phyloP scores from a whole-genome alignment of 768 basidiomycete genomes.

The Lactarius akahatsu region DNA sequence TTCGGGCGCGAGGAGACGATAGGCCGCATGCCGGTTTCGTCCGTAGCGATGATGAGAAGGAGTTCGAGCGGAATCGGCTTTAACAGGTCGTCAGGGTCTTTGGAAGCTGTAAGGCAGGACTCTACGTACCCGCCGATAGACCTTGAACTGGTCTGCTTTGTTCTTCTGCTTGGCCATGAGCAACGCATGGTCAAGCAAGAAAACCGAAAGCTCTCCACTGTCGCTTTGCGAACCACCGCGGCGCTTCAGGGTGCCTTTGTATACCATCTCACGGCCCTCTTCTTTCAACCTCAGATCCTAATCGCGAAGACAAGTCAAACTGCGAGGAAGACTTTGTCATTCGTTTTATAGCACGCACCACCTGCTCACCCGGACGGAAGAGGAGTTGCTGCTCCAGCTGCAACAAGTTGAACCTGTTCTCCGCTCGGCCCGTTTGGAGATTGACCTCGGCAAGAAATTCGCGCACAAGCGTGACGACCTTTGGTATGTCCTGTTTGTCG shows the following conservation, averaged over 20 bases:
- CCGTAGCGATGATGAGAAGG: conserved; percentile 74
- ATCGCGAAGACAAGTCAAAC: not conserved
- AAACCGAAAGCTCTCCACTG: conserved; percentile 88
- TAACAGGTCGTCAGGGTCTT: conserved; percentile 15
- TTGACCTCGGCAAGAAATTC: conserved; percentile 89
- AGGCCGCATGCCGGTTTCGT: conserved; percentile 49
- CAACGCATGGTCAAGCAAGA: conserved; percentile 95
- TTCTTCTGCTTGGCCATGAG: conserved; percentile 93
- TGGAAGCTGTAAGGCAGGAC: not conserved
- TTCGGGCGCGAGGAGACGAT: conserved; percentile 41
- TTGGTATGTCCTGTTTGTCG: conserved; percentile 74
- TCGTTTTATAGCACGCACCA: conserved; percentile 51
- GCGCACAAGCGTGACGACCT: conserved; percentile 73
- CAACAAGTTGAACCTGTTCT: conserved; percentile 93
- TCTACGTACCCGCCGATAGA: conserved; percentile 81
- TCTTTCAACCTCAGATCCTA: conserved; percentile 86
- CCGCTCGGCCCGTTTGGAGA: conserved; percentile 89
- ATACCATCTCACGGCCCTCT: conserved; percentile 86
- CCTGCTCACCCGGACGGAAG: conserved; percentile 87
- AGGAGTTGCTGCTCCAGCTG: conserved; percentile 91
- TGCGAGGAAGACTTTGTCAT: not conserved
- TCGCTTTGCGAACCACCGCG: conserved; percentile 68
- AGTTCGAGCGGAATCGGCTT: conserved; percentile 97
- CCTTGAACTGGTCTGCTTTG: conserved; percentile 89
- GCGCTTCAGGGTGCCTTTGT: conserved; percentile 87